phyloP scores from a whole-genome alignment of 192 early-diverging fungal genomes.

The Phlyctochytrium bullatum region DNA sequence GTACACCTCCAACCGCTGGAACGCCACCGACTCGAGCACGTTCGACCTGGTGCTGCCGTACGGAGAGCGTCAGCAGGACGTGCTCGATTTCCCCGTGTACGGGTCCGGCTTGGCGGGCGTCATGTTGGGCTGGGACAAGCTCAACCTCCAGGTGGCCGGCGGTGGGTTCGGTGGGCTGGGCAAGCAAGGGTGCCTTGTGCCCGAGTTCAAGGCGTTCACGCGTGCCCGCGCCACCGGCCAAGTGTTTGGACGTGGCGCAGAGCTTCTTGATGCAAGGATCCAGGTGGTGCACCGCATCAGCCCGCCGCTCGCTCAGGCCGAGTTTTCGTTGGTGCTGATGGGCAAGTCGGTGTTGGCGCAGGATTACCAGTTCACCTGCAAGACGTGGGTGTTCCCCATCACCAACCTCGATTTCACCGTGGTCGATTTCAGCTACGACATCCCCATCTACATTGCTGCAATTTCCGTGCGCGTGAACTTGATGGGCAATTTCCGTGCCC shows the following conservation, averaged over 20 bases:
- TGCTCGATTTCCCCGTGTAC: neutral
- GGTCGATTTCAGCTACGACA: constrained; percentile 3
- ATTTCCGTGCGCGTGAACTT: neutral
- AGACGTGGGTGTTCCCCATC: neutral
- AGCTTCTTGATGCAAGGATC: neutral
- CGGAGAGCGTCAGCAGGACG: neutral
- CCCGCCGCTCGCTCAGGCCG: neutral
- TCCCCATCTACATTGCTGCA: constrained; percentile 1
- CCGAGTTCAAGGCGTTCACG: neutral
- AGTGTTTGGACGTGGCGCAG: neutral
- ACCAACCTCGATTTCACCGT: neutral
- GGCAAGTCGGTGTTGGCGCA: neutral
- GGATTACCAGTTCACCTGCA: neutral
- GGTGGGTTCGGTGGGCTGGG: neutral
- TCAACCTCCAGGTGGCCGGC: constrained; percentile 1
- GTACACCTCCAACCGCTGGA: neutral
- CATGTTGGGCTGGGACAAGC: neutral
- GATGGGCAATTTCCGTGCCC: neutral
- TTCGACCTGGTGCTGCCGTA: neutral
- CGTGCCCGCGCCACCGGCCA: neutral
- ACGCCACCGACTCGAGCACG: neutral
- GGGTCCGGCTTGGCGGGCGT: neutral
- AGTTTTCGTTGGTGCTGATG: neutral
- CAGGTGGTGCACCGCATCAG: neutral
- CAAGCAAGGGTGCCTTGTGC: neutral